A percentile compares a stretch with the other conserved stretches of the same genome.
phyloP scores from a whole-genome alignment of 768 basidiomycete genomes.

The Suillus clintonianus region DNA sequence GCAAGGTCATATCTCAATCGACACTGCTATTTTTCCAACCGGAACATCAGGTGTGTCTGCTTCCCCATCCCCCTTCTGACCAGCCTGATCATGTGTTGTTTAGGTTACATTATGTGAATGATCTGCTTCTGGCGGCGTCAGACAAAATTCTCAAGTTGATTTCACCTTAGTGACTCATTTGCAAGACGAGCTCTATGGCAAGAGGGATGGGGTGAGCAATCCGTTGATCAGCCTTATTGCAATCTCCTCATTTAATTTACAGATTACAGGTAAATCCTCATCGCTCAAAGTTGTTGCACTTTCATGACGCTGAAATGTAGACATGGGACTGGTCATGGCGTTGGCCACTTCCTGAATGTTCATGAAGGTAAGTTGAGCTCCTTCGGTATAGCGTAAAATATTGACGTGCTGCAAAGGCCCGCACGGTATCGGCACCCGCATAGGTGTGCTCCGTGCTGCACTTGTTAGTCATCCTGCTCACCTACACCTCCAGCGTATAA shows the following conservation, averaged over 20 bases:
- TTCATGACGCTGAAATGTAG: conserved; percentile 33
- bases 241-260: background rate
- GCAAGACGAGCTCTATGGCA: conserved; percentile 81
- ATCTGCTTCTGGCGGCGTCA: background rate
- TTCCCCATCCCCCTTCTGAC: background rate
- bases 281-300: background rate
- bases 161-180: conserved; percentile 64
- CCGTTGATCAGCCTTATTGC: conserved; percentile 7
- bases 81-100: background rate
- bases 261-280: conserved; percentile 57
- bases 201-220: conserved; percentile 74
- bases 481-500: conserved; percentile 54
- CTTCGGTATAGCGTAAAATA: background rate
- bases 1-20: conserved; percentile 90
- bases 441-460: conserved; percentile 24
- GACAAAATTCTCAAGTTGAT: conserved; percentile 2
- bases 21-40: conserved; percentile 78
- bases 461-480: conserved; percentile 1
- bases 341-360: conserved; percentile 93
- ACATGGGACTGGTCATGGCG: conserved; percentile 93
- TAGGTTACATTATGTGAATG: conserved; percentile 59
- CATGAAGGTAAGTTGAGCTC: conserved; percentile 61
- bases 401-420: conserved; percentile 43
- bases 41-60: conserved; percentile 66
- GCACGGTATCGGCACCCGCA: conserved; percentile 51